phyloP scores from a whole-genome alignment of 768 basidiomycete genomes.

The Mycena vulgaris region DNA sequence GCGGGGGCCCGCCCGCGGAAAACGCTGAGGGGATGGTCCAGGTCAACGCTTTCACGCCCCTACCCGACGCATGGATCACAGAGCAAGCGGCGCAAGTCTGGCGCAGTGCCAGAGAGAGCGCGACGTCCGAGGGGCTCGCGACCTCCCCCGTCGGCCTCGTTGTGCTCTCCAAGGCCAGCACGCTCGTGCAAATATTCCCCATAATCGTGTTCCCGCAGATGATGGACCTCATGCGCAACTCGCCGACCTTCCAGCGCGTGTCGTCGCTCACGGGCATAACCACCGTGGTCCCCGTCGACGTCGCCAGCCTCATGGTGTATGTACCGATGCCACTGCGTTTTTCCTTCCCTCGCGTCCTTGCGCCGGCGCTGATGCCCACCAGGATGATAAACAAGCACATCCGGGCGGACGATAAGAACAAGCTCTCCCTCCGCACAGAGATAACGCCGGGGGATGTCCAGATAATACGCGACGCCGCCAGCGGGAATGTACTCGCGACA shows the following conservation, averaged over 20 bases:
- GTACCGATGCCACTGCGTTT: constrained; percentile 22
- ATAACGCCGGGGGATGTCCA: constrained; percentile 9
- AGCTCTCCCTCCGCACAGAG: constrained; percentile 5
- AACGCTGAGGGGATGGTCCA: constrained; percentile 27
- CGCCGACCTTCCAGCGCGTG: constrained; percentile 21
- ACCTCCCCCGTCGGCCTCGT: constrained; percentile 25
- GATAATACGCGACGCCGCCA: constrained; percentile 10
- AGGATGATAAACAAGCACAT: constrained; percentile 22
- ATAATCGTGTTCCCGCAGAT: constrained; percentile 24
- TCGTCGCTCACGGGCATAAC: constrained; percentile 27
- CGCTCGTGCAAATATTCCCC: constrained; percentile 25
- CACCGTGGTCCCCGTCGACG: constrained; percentile 17
- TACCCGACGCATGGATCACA: constrained; percentile 16
- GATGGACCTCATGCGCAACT: constrained; percentile 22
- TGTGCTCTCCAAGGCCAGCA: constrained; percentile 28
- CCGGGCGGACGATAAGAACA: constrained; percentile 12
- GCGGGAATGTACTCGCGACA: constrained; percentile 3
- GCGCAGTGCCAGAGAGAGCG: constrained; percentile 20
- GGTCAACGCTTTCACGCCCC: constrained; percentile 32
- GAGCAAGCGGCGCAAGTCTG: constrained; percentile 15
- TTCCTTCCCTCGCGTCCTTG: constrained; percentile 18
- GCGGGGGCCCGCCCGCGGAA: background rate
- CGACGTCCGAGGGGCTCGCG: constrained; percentile 15
- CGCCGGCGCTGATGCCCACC: constrained; percentile 6
- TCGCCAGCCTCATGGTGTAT: constrained; percentile 20